Conservation (phyloP, 140 eudicot species). For the Oenanthe javanica region DNA sequence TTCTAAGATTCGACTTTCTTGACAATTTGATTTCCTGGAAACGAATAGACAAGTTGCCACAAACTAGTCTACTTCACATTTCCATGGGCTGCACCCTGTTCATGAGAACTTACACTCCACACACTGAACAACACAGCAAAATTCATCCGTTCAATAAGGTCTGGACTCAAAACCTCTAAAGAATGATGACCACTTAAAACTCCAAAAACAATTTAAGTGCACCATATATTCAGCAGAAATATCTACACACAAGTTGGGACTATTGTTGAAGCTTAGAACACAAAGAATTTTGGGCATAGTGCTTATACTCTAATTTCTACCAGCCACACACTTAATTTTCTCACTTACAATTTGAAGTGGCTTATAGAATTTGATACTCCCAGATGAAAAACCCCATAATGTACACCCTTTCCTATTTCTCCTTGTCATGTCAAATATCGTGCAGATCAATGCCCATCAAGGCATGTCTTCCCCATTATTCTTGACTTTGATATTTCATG, state of each 20-base stretch:
- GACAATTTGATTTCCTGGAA: conserved; percentile 32
- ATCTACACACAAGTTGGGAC: conserved; percentile 38
- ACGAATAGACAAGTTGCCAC: conserved; percentile 48
- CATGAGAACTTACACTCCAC: conserved; percentile 54
- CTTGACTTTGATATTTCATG: conserved; percentile 16
- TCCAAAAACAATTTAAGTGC: conserved; percentile 7
- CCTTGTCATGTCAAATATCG: conserved; percentile 64
- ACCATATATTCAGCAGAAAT: conserved; percentile 63
- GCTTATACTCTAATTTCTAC: conserved; percentile 21
- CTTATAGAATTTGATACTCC: conserved; percentile 31
- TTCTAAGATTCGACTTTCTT: conserved; percentile 41
- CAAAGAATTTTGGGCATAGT: conserved; percentile 36
- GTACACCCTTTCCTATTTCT: conserved; percentile 40
- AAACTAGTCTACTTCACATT: conserved; percentile 20
- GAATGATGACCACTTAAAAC: not conserved
- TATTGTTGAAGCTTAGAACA: conserved; percentile 35
- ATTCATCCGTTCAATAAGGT: conserved; percentile 66
- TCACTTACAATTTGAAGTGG: conserved; percentile 13
- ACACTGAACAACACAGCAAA: conserved; percentile 70
- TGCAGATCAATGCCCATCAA: conserved; percentile 41
- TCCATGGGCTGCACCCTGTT: conserved; percentile 19
- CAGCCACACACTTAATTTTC: conserved; percentile 5
- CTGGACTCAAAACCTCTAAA: conserved; percentile 36
- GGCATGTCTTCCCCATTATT: conserved; percentile 34
- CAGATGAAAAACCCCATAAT: conserved; percentile 58